Percentiles rank a stretch among this genome's conserved stretches.
Conservation (phyloP, 768 basidiomycete genomes). For the Phlebiopsis flavidoalba region DNA sequence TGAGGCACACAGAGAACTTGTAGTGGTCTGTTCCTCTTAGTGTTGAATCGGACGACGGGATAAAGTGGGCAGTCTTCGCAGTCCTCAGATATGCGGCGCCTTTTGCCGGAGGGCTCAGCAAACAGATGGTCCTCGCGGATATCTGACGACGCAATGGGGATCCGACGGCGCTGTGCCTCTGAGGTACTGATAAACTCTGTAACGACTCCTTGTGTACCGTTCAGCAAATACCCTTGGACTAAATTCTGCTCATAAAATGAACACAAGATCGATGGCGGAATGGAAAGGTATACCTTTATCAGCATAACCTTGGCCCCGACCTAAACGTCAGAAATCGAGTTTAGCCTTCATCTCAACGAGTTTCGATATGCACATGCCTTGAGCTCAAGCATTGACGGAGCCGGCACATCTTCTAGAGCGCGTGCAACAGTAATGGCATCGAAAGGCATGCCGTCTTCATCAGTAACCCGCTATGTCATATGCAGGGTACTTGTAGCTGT, state of each 20-base stretch:
- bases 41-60: background rate
- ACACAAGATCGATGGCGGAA: background rate
- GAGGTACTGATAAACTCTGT: slow-evolving; percentile 35
- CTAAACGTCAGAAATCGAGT: slow-evolving; percentile 24
- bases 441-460: slow-evolving; percentile 25
- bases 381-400: background rate
- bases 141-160: background rate
- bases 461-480: slow-evolving; percentile 10
- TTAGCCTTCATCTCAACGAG: background rate
- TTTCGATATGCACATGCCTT: slow-evolving; percentile 32
- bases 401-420: background rate
- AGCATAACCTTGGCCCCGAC: slow-evolving; percentile 85
- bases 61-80: background rate
- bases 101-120: background rate
- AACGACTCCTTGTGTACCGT: slow-evolving; percentile 61
- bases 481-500: slow-evolving; percentile 31
- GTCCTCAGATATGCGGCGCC: background rate
- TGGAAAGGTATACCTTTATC: slow-evolving; percentile 44
- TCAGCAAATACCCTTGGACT: slow-evolving; percentile 62
- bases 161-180: background rate
- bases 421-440: background rate
- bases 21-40: background rate
- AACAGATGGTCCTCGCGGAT: background rate
- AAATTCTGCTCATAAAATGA: slow-evolving; percentile 42
- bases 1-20: background rate